Evolutionary conservation across 73 alveolate species (phyloP).

Genomic region (Paramecium sonneborni): DNA sequence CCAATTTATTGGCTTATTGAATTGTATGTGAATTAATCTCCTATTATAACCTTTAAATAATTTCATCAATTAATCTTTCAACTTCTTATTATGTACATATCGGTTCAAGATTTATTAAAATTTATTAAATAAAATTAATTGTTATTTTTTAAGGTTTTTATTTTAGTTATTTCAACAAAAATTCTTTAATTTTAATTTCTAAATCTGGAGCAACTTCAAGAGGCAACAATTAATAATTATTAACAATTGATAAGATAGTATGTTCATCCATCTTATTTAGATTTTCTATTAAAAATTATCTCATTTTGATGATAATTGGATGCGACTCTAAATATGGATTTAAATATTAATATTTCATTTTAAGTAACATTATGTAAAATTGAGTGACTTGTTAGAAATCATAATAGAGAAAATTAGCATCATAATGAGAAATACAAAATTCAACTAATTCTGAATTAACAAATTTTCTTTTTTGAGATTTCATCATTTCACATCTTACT

Average conservation of each 20-base stretch:
- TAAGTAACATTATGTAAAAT: neutral
- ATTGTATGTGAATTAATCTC: neutral
- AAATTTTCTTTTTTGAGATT: neutral
- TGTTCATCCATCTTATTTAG: neutral
- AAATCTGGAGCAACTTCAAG: neutral
- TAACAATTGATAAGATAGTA: neutral
- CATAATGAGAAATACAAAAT: neutral
- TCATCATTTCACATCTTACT: slow-evolving; percentile 3
- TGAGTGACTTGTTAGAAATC: neutral
- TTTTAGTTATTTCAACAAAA: neutral
- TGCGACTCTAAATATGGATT: neutral
- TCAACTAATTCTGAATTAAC: neutral
- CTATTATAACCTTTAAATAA: neutral
- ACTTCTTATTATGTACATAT: neutral
- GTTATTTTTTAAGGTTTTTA: neutral
- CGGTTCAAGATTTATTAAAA: neutral
- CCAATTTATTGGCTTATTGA: neutral
- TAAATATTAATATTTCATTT: neutral
- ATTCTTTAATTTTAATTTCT: neutral
- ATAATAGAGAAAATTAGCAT: neutral
- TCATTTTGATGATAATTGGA: neutral
- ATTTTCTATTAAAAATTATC: neutral
- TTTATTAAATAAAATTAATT: neutral
- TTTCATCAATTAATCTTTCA: neutral
- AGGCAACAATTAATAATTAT: neutral